These are phyloP conservation scores for Aspergillus oerlinghausenensis DNA, from an alignment of 2,329 filamentous ascomycete species.

Conservation along the genomic window DNA sequence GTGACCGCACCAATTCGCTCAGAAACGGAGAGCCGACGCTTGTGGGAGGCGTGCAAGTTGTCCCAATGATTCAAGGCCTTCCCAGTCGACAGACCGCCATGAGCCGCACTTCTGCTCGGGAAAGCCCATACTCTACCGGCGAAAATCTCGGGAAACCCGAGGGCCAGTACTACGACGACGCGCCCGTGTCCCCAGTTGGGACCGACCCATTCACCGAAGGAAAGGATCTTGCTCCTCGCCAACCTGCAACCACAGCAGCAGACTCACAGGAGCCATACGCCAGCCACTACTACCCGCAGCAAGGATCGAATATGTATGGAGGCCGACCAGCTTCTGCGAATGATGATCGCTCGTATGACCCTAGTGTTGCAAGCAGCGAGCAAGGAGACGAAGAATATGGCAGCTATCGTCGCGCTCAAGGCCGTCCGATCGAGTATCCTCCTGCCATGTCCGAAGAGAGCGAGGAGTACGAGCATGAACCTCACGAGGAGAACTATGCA, in stretches of 20 bases:
- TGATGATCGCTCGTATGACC: slow-evolving; percentile 46
- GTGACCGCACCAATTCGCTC: slow-evolving; percentile 78
- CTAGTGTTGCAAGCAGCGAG: slow-evolving; percentile 52
- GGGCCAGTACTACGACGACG: slow-evolving; percentile 49
- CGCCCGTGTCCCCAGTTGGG: slow-evolving; percentile 50
- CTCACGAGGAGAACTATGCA: slow-evolving; percentile 42
- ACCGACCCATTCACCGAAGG: slow-evolving; percentile 60
- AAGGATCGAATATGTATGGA: slow-evolving; percentile 28
- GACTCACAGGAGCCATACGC: slow-evolving; percentile 25
- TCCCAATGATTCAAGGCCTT: slow-evolving; percentile 78
- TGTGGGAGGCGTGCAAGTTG: slow-evolving; percentile 89
- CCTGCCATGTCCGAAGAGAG: slow-evolving; percentile 46
- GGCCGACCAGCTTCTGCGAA: slow-evolving; percentile 41
- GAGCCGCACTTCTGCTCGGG: slow-evolving; percentile 43
- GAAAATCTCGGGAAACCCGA: slow-evolving; percentile 26
- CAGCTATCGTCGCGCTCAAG: slow-evolving; percentile 59
- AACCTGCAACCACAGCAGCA: slow-evolving; percentile 30
- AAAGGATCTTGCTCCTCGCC: slow-evolving; percentile 21
- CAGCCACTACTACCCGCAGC: slow-evolving; percentile 38
- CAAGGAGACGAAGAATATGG: slow-evolving; percentile 68
- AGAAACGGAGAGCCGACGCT: slow-evolving; percentile 83
- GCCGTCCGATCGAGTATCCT: slow-evolving; percentile 55
- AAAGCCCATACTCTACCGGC: slow-evolving; percentile 40
- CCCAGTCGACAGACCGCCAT: slow-evolving; percentile 52
- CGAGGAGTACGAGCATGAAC: slow-evolving; percentile 52